Conservation (phyloP, 345 rosid genomes). For the Citrus hindsii region DNA sequence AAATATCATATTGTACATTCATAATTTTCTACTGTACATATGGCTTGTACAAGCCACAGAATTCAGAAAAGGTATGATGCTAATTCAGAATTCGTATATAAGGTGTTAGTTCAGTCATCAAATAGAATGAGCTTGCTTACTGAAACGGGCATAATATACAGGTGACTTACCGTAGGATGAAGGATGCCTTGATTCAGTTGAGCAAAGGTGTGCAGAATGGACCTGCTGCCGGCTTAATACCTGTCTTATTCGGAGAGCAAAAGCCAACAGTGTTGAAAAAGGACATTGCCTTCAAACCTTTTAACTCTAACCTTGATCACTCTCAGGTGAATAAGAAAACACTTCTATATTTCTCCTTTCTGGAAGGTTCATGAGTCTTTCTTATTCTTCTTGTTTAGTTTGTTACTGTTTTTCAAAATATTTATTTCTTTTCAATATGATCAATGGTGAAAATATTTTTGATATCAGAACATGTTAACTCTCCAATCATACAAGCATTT, state of each 20-base stretch:
- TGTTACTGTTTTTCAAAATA: neutral
- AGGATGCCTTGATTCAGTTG: slow-evolving; percentile 76
- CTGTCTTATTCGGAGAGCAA: slow-evolving; percentile 87
- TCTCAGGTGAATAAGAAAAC: slow-evolving; percentile 54
- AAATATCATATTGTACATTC: neutral
- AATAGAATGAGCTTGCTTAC: neutral
- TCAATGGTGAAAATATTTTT: neutral
- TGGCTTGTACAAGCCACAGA: neutral
- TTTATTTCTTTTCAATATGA: neutral
- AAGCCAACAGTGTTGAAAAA: slow-evolving; percentile 52
- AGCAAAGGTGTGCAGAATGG: slow-evolving; percentile 86
- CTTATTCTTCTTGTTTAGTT: neutral
- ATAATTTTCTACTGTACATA: neutral
- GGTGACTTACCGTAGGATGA: slow-evolving; percentile 94
- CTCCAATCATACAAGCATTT: neutral
- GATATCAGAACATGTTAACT: neutral
- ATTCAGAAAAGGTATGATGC: neutral
- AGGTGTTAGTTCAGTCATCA: slow-evolving; percentile 3
- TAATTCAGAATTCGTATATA: no score
- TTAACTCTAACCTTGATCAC: slow-evolving; percentile 76
- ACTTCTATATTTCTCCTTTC: neutral
- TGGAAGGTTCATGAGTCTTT: neutral
- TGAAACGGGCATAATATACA: slow-evolving; percentile 19
- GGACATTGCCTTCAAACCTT: slow-evolving; percentile 48
- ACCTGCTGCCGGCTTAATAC: slow-evolving; percentile 83